These are phyloP conservation scores for Breynia disticha DNA, from an alignment of 441 rosid species.

Conservation along the genomic window DNA sequence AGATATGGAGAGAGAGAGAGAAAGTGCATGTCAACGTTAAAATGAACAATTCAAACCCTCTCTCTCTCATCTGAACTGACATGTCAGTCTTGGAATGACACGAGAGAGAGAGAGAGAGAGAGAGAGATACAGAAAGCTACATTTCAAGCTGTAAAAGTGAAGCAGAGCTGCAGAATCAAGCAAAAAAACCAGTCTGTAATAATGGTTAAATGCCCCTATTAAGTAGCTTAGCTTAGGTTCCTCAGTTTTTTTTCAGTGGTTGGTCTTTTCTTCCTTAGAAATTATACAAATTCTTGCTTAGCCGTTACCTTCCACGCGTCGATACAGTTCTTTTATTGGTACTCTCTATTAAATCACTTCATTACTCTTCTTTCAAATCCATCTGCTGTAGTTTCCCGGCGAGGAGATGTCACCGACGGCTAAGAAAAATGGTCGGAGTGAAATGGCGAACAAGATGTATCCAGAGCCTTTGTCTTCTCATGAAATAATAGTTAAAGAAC, in stretches of 20 bases:
- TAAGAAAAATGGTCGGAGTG: slow-evolving; percentile 12
- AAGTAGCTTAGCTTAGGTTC: not conserved
- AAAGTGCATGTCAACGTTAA: slow-evolving; percentile 36
- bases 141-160: not conserved
- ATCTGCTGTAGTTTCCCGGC: slow-evolving; percentile 6
- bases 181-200: slow-evolving; percentile 28
- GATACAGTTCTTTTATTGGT: slow-evolving; percentile 5
- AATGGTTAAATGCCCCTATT: slow-evolving; percentile 17
- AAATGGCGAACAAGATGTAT: slow-evolving; percentile 28
- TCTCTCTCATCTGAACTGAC: slow-evolving; percentile 13
- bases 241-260: slow-evolving; percentile 8
- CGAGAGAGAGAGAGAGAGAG: slow-evolving; percentile 23
- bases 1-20: slow-evolving; percentile 28
- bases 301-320: slow-evolving; percentile 56
- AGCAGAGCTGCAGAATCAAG: too few relatives aligned
- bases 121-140: slow-evolving; percentile 10
- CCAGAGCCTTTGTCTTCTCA: slow-evolving; percentile 61
- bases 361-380: not conserved
- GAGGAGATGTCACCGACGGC: slow-evolving; percentile 36
- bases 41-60: slow-evolving; percentile 1
- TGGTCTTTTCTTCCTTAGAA: slow-evolving; percentile 20
- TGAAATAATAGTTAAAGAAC: slow-evolving; percentile 40
- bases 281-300: slow-evolving; percentile 41
- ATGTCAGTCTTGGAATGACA: slow-evolving; percentile 62
- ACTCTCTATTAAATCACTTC: slow-evolving; percentile 17